Evolutionary conservation across 495 filamentous ascomycete species (phyloP), one percentile per base, ranked within the genome.

Genomic region (Parachaetomium inaequale): DNA sequence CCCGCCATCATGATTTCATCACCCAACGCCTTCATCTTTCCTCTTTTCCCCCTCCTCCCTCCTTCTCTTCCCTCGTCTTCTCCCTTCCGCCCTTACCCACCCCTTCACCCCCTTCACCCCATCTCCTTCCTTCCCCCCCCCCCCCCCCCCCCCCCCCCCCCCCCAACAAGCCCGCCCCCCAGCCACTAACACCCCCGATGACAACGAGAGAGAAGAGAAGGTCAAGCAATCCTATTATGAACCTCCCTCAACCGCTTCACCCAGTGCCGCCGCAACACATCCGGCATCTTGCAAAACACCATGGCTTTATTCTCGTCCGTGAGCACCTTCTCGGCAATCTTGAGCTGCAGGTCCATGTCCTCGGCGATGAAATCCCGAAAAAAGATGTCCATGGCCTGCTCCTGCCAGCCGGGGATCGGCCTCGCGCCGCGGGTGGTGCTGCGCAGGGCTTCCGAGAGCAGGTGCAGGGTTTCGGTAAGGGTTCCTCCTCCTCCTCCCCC

Each of bases 231-330:
- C 46, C 75, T 67, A 65, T 78, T 79, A 61, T 81, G 78, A 15
- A 77, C 71, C 63, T 81, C 78, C 38, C 79, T 63, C 45, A 81
- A 58, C 45, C 76, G 66, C 56, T 74, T 75, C 2, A 82, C 74
- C 79, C 79, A 82, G 63, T 82, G 79, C 47, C 71, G 62, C 19
- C 79, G 68, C 60, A 82, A 54, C 26, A 58, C 49, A 4, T 70
- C 67, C 0, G 78, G 76, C 78, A 82, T 82, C 71, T 82, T 82
- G 68, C 78, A 77, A 46, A 82, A 82, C 12, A 81, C 76, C 76
- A 81, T 79, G 15, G 79, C 79, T 60, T 81, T 82, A 62, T 78
- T 80, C 55, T 81, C 78, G 58, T 82, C 78, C n/a, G 74, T 76
- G 29, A 82, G 71, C 6, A 74, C 72, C 63, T 80, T 82, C 68